These are phyloP conservation scores for Skeletonema tropicum DNA, from an alignment of 108 stramenopile species.

Conservation along the genomic window DNA sequence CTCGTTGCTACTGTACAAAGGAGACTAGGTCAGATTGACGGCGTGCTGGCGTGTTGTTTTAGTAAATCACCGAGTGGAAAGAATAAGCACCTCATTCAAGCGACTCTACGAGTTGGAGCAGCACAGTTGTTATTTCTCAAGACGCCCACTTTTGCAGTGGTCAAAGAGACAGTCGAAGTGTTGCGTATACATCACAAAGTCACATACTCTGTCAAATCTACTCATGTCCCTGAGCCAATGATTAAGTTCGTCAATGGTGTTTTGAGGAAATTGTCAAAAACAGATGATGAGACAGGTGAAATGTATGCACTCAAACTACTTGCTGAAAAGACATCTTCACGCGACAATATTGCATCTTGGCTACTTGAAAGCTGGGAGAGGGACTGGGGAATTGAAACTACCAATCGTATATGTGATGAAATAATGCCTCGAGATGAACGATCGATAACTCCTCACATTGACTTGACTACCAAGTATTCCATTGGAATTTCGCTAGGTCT, in stretches of 20 bases:
- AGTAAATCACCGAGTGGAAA: conserved; percentile 47
- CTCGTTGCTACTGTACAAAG: conserved; percentile 75
- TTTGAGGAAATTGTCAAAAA: conserved; percentile 59
- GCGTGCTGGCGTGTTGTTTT: conserved; percentile 42
- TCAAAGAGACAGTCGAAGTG: conserved; percentile 80
- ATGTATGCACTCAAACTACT: conserved; percentile 29
- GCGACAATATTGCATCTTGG: conserved; percentile 72
- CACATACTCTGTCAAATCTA: conserved; percentile 7
- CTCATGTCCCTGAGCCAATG: conserved; percentile 57
- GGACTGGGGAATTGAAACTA: conserved; percentile 62
- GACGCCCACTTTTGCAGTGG: conserved; percentile 66
- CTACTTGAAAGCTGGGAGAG: conserved; percentile 55
- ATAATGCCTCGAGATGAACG: conserved; percentile 51
- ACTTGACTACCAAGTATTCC: conserved; percentile 61
- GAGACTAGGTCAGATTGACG: conserved; percentile 77
- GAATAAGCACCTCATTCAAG: conserved; percentile 43
- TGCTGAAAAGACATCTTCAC: conserved; percentile 46
- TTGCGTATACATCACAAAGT: conserved; percentile 46
- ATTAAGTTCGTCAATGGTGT: conserved; percentile 87
- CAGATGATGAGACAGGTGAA: conserved; percentile 34
- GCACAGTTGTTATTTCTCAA: conserved; percentile 77
- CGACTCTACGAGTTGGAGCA: conserved; percentile 69
- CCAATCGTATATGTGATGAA: conserved; percentile 56
- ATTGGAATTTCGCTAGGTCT: conserved; percentile 13
- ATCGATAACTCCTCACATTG: conserved; percentile 52